A percentile compares a stretch with the other conserved stretches of the same genome.
phyloP scores from a whole-genome alignment of 2,329 filamentous ascomycete species.

The Xylariaceae sp. region DNA sequence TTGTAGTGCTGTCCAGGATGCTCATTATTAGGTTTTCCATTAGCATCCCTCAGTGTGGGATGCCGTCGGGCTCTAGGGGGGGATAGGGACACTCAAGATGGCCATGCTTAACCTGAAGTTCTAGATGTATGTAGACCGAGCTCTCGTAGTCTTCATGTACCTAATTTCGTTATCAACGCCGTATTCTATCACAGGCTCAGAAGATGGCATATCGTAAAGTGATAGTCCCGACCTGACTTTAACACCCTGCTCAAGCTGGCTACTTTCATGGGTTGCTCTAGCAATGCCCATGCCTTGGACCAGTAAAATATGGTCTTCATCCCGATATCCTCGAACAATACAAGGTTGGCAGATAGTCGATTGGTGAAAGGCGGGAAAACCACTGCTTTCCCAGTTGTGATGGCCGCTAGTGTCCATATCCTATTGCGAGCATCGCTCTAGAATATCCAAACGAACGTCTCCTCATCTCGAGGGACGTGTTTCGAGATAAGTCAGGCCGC shows the following conservation, averaged over 20 bases:
- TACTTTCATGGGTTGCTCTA: slow-evolving; percentile 15
- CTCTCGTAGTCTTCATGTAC: slow-evolving; percentile 17
- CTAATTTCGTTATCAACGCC: slow-evolving; percentile 16
- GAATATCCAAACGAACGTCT: slow-evolving; percentile 32
- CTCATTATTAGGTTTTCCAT: slow-evolving; percentile 17
- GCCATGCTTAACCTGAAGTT: slow-evolving; percentile 26
- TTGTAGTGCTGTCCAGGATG: slow-evolving; percentile 17
- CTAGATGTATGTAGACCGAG: slow-evolving; percentile 25
- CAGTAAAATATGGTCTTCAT: slow-evolving; percentile 23
- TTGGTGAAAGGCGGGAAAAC: slow-evolving; percentile 25
- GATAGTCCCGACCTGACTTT: slow-evolving; percentile 11
- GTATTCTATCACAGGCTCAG: slow-evolving; percentile 20
- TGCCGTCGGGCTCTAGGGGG: slow-evolving; percentile 14
- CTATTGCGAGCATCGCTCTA: slow-evolving; percentile 30
- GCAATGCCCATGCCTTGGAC: slow-evolving; percentile 15
- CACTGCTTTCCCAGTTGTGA: slow-evolving; percentile 28
- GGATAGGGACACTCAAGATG: slow-evolving; percentile 17
- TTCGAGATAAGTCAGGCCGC: slow-evolving; percentile 31
- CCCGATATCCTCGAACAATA: slow-evolving; percentile 9
- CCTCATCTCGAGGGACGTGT: slow-evolving; percentile 15
- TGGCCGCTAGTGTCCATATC: slow-evolving; percentile 30
- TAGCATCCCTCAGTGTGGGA: slow-evolving; percentile 10
- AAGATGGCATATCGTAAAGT: slow-evolving; percentile 16
- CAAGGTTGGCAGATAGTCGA: slow-evolving; percentile 17
- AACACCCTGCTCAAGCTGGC: slow-evolving; percentile 6